Evolutionary conservation across 2,329 filamentous ascomycete genomes (phyloP).

Genomic region (Aureobasidium sp.): DNA sequence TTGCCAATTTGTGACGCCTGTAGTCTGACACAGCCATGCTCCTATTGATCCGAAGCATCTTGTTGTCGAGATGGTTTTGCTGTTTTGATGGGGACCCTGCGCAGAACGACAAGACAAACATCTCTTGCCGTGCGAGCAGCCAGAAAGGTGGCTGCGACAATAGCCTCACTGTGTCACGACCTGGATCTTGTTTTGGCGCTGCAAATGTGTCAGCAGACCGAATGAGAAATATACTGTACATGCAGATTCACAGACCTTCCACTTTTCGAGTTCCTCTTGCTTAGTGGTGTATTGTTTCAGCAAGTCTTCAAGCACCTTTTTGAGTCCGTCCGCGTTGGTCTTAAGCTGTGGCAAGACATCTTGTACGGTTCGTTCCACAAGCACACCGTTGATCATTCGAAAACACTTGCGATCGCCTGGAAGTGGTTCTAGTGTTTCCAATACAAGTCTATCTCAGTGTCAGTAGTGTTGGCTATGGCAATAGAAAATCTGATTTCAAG

Average conservation of each 20-base stretch:
- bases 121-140: not conserved
- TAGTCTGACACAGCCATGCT: not conserved
- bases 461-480: not conserved
- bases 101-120: not conserved
- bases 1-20: not conserved
- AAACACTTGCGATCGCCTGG: conserved; percentile 89
- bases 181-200: conserved; percentile 71
- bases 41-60: not conserved
- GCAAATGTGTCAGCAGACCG: not conserved
- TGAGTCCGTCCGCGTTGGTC: conserved; percentile 89
- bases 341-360: conserved; percentile 86
- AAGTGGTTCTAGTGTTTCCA: conserved; percentile 82
- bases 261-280: conserved; percentile 91
- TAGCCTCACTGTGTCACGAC: conserved; percentile 64
- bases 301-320: conserved; percentile 87
- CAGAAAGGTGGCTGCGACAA: not conserved
- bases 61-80: not conserved
- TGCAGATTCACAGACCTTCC: conserved; percentile 66
- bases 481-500: not conserved
- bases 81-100: not conserved
- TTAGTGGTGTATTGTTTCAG: conserved; percentile 95
- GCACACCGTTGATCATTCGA: conserved; percentile 94
- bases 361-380: conserved; percentile 88
- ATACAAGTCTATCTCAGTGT: conserved; percentile 62
- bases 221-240: not conserved